Base-by-base conservation (phyloP, 495 filamentous ascomycete genomes). In the Lasiosphaeria hispida region DNA sequence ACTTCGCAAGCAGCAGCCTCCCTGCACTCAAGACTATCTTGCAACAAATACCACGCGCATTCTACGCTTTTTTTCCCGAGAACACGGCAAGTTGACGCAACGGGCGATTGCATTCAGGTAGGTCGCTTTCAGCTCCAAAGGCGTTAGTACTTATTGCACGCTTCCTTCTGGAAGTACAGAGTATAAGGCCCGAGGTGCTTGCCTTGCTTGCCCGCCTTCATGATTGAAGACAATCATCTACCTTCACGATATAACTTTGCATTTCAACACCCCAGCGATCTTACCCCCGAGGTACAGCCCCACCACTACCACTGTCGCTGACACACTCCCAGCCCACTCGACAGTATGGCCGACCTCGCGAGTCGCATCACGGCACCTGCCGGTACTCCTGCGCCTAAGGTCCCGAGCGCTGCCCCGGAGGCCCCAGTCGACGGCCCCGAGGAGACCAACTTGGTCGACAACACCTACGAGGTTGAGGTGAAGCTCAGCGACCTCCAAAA, bases 401-500 rank as follows among this genome's bases (percentile, higher is more conserved):
- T 63, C 17, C 57, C 68, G 18, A 54, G 71, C 37, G 66, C 64
- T 19, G 65, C 82, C 48, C 65, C 66, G 14, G 87, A 89, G 69
- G 84, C 84, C 44, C 77, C 82, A 36, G 55, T 75, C 13, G 70
- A 66, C 11, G 59, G 60, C 7, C 50, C 67, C 17, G 68, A 54
- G 71, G 35, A 74, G 68, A 54, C 74, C 14, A 80, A 77, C 23
- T 83, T 96, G 9, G 75, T 89, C 48, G 90, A 94, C 63, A 82
- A 83, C 2, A 83, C 85, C 30, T 92, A 88, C 73, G 85, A 89
- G 54, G 78, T 98, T 50, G 85, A 96, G 62, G 90, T 98, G 61
- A 93, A 94, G 75, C 82, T 98, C 45, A 88, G 85, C 61, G 92
- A 96, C 66, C 78, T 96, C 43, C 93, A 97, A 69, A 81, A 83